Evolutionary conservation across 2,329 filamentous ascomycete genomes (phyloP), one percentile per base, ranked within the genome.

Genomic region (Aspergillus fijiensis): DNA sequence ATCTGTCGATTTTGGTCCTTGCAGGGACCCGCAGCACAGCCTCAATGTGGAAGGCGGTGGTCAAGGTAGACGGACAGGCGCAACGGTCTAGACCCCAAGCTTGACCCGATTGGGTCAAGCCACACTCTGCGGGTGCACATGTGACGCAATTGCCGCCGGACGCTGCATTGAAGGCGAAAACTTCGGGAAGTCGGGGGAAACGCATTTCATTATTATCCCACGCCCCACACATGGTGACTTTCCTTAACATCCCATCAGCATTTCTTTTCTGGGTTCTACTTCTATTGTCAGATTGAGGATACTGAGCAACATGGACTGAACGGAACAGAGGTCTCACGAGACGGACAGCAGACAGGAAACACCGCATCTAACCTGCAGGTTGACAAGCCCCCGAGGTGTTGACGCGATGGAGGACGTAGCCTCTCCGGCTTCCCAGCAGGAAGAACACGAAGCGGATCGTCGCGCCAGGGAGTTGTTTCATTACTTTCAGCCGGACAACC

Each of bases 401-500:
- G 39, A 45, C 39, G 16, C 16, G 39, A 45, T 19, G 39, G 39
- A 45, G 39, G 14, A 45, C 16, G 6, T 45, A 7, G 14, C 39
- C 39, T 19, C 39, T 19, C 39, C 39, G 16, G 39, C 39, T 45
- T 45, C 39, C 14, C 53, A 48, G 39, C 53, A 48, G 11, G 35
- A 29, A 11, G 42, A 60, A 6, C 58, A 63, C 49, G 61, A 59
- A n/a, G 61, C 51, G 9, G 61, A 65, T 45, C 61, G 57, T 52
- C 61, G 67, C 47, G 68, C 62, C 19, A 59, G 67, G 47, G 68
- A 69, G 51, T 61, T 68, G 53, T 69, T 63, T 52, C 62, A 64
- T 42, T 69, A 69, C 56, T 65, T 69, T 25, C 65, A 69, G 47
- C 67, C 67, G 9, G 65, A 66, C 47, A 67, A 68, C 42, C 66